Evolutionary conservation across 2,329 filamentous ascomycete species (phyloP).

Genomic region (Ceratocystis papillata): DNA sequence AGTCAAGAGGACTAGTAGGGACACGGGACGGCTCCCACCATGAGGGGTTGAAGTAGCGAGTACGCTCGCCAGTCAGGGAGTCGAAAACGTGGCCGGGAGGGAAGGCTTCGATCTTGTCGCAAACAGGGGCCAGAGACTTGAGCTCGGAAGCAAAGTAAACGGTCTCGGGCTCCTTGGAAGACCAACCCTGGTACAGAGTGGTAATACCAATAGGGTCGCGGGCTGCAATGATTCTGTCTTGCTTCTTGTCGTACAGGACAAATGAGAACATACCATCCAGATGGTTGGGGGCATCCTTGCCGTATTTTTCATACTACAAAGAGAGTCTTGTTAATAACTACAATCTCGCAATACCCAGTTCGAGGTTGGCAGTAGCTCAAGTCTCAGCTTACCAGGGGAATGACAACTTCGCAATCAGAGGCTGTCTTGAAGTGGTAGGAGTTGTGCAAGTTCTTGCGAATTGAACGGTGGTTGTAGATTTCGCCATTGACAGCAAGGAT

Average conservation of each 20-base stretch:
- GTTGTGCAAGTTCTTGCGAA: slow-evolving; percentile 74
- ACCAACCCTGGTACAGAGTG: slow-evolving; percentile 92
- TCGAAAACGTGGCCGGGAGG: slow-evolving; percentile 94
- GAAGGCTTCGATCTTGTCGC: slow-evolving; percentile 89
- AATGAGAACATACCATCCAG: slow-evolving; percentile 99
- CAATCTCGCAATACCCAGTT: not conserved
- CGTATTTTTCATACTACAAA: slow-evolving; percentile 76
- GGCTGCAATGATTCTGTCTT: slow-evolving; percentile 85
- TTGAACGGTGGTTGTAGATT: slow-evolving; percentile 97
- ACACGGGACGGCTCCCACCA: slow-evolving; percentile 82
- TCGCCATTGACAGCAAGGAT: slow-evolving; percentile 96
- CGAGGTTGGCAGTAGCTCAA: not conserved
- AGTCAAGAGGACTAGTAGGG: slow-evolving; percentile 69
- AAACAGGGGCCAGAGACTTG: slow-evolving; percentile 85
- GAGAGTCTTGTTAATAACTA: not conserved
- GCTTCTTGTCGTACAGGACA: slow-evolving; percentile 90
- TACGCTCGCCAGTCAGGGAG: slow-evolving; percentile 75
- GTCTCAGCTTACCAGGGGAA: slow-evolving; percentile 65
- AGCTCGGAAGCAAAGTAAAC: slow-evolving; percentile 96
- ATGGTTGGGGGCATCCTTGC: slow-evolving; percentile 79
- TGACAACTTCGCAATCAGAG: slow-evolving; percentile 97
- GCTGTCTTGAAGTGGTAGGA: slow-evolving; percentile 96
- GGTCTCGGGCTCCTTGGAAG: slow-evolving; percentile 67
- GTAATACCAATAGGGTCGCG: slow-evolving; percentile 95
- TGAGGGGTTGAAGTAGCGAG: slow-evolving; percentile 78